Evolutionary conservation across 2,329 filamentous ascomycete genomes (phyloP), one percentile per base, ranked within the genome.

Genomic region (Trichoderma sp.): DNA sequence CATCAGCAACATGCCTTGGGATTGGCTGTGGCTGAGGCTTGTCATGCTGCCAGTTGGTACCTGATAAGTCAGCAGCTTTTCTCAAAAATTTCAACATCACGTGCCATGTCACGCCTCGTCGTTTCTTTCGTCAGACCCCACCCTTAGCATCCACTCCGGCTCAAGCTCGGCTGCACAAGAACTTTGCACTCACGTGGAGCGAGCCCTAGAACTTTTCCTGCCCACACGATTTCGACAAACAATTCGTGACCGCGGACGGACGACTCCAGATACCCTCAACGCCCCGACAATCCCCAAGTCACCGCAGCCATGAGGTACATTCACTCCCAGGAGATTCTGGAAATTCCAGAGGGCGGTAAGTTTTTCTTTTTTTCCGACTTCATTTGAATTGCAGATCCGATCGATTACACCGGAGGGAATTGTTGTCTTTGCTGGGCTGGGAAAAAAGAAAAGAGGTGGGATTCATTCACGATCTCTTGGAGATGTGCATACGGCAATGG

Each of bases 241-340:
- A 77, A 75, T 79, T 79, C 76, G 79, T 77, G 79, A 79, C 72
- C 73, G 77, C 76, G 75, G 73, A 72, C 76, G 76, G 73, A 72
- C 76, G 76, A 77, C 76, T 76, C 74, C 75, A 75, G 73, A 79
- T 73, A 79, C 80, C 79, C 79, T 81, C 79, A 79, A 79, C 78
- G 75, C 76, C 75, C 61, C 80, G 78, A 79, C 81, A 82, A 81
- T 79, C 80, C 79, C 79, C 70, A 70, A 79, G 79, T 80, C 81
- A 82, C 81, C 79, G 85, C 86, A 92, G 97, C 92, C 87, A 98
- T 98, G 96, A 96, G 92, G 89, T 98, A 97, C 93, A 97, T 99
- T 88, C 94, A 97, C 90, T 97, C 93, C 82, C 89, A 95, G 87
- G 95, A 99, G 91, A 88, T 89, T 86, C 89, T 99, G 87, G 89